These are phyloP conservation scores for Tuber brumale DNA, from an alignment of 495 filamentous ascomycete genomes.

Conservation along the genomic window DNA sequence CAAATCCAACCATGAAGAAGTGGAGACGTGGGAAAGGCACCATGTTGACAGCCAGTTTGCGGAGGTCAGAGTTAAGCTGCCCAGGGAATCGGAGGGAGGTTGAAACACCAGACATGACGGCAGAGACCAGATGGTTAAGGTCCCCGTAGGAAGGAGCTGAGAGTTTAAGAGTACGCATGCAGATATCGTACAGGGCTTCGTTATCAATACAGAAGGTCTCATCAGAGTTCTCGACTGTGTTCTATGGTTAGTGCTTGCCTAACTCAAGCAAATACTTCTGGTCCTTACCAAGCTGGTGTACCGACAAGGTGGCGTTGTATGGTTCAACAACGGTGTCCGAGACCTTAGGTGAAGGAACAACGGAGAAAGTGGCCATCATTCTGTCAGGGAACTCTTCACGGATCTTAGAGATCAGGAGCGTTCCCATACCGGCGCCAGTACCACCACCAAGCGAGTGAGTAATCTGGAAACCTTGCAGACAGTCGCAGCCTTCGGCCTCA, in stretches of 20 bases:
- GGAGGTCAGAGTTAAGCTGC: slow-evolving; percentile 99
- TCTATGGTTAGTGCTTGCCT: slow-evolving; percentile 29
- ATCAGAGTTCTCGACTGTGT: slow-evolving; percentile 91
- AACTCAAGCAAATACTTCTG: slow-evolving; percentile 26
- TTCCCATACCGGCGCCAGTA: slow-evolving; percentile 99
- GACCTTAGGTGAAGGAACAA: slow-evolving; percentile 98
- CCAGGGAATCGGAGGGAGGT: slow-evolving; percentile 98
- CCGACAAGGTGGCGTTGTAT: slow-evolving; percentile 98
- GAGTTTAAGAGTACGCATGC: slow-evolving; percentile 99
- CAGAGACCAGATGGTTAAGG: slow-evolving; percentile 98
- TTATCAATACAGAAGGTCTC: slow-evolving; percentile 99
- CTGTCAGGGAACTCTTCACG: slow-evolving; percentile 99
- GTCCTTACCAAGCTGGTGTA: slow-evolving; percentile 72
- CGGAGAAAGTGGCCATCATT: slow-evolving; percentile 99
- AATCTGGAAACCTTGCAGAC: slow-evolving; percentile 99
- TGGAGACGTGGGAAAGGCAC: slow-evolving; percentile 99
- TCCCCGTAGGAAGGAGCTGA: slow-evolving; percentile 97
- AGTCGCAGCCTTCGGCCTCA: slow-evolving; percentile 98
- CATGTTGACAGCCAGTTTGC: slow-evolving; percentile 99
- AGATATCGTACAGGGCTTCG: slow-evolving; percentile 99
- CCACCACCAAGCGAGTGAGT: slow-evolving; percentile 99
- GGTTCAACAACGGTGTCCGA: slow-evolving; percentile 99
- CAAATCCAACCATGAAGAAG: slow-evolving; percentile 99
- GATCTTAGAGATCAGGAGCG: slow-evolving; percentile 99
- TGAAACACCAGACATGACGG: slow-evolving; percentile 99